Base-by-base conservation (phyloP, 306 rosid genomes). In the Arachis hypogaea region DNA sequence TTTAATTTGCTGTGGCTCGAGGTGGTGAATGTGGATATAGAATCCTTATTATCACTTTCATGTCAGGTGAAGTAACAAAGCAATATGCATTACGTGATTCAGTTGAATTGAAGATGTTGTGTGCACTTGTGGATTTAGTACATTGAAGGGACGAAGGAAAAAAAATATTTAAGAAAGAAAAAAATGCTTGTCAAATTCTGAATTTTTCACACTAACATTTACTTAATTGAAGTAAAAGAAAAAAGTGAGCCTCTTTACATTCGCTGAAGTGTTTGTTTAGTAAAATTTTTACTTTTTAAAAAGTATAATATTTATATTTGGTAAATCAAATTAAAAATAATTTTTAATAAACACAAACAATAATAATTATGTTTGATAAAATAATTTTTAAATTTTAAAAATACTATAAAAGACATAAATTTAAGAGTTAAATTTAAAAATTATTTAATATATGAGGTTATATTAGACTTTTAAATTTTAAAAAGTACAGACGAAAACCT, bases 61-160 rank as follows among this genome's bases (percentile, higher is more conserved):
- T 11, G 28, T 4, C 42, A 45, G 10, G 70, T 11, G 42, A 22
- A 65, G 33, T 44, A 22, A 45, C 10, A 65, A 65, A 22, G 44
- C 65, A 28, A 52, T 57, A 29, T 8, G 66, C 6, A 28, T 58
- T 22, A 12, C 10, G 44, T 69, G 74, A 69, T 71, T 71, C 16
- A 30, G 29, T 59, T 33, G 38, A 33, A 33, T 30, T 56, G 5
- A 46, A 44, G 3, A n/a, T 8, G 45, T 58, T 58, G 11, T 12
- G 40, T 16, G 51, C 51, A 44, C 69, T 11, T 3, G 11, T 54
- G 38, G 16, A 54, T 69, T 68, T 28, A 45, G 28, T 22, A 9
- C 47, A 29, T 6, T 14, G 29, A 45, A 12, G 38, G 38, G 38
- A 33, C 38, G 2, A 33, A 2, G 38, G 4, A 33, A 33, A 33